phyloP scores from a whole-genome alignment of 495 filamentous ascomycete species.

The Podospora comata region DNA sequence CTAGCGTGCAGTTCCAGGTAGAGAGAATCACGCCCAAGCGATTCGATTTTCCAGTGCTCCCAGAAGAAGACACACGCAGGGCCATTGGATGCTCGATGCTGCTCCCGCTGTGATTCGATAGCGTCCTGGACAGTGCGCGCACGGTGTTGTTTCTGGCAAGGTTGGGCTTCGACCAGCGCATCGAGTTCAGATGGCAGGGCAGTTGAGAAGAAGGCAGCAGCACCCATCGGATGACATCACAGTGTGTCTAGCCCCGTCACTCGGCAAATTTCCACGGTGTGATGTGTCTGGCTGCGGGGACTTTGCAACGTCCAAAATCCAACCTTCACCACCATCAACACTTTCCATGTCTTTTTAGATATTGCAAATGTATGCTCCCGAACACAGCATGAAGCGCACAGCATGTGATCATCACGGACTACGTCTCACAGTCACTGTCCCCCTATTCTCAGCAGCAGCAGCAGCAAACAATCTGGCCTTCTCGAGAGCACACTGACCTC shows the following conservation, averaged over 20 bases:
- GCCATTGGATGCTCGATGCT: not conserved
- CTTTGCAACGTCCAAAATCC: not conserved
- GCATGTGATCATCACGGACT: not conserved
- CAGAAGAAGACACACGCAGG: not conserved
- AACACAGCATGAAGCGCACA: not conserved
- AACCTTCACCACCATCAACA: not conserved
- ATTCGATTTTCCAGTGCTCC: not conserved
- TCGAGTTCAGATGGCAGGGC: not conserved
- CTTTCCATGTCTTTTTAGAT: not conserved
- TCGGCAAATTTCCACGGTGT: not conserved
- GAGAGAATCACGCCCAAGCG: not conserved
- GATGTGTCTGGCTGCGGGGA: not conserved
- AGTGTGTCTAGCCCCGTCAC: not conserved
- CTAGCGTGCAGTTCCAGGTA: not conserved
- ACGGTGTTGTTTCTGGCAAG: not conserved
- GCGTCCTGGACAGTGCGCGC: slow-evolving; percentile 7
- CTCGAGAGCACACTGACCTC: not conserved
- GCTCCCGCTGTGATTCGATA: not conserved
- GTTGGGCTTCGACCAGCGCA: not conserved
- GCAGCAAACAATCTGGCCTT: not conserved
- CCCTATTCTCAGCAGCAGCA: not conserved
- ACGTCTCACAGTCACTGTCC: not conserved
- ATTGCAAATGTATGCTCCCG: not conserved
- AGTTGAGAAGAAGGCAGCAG: not conserved
- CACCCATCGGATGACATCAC: slow-evolving; percentile 9